Base-by-base conservation (phyloP, 345 rosid genomes). In the Dimocarpus longan region DNA sequence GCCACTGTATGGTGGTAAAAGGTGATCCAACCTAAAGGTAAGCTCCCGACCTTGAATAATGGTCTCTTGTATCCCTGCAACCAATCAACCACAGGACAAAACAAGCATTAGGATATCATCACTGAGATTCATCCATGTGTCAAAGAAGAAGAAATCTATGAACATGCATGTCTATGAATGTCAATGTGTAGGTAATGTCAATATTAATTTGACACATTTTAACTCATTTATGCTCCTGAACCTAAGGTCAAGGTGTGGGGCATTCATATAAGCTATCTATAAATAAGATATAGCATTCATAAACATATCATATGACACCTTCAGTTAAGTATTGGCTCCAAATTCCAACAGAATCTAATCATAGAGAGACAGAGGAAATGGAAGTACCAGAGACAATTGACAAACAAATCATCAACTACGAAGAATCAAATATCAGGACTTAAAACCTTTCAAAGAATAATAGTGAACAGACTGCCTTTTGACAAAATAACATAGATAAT, bases 1-100 rank as follows among this genome's bases (percentile, higher is more conserved):
- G 93, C 81, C 80, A 92, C 65, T 16, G 91, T 93, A 54, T 88
- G 87, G 64, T 89, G 86, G 86, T 94, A 92, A 85, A 96, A 96
- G 74, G 93, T 93, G 66, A 92, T 81, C 97, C 93, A 90, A 19
- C 98, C 99, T 81, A 94, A 83, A 52, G 98, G 97, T 74, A 97
- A 85, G 83, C 92, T 93, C 56, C 95, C 98, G 24, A 90, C 88
- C 81, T 88, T 90, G 95, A 91, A 93, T 83, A 93, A 76, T 11
- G 87, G 87, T 48, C 80, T 91, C 77, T 90, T 89, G 77, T 78
- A 80, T 72, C 89, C 94, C 97, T 93, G 92, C 69, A 85, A 67
- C 48, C 66, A 66, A 77, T 18, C 68, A 81, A 77, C 24, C 73
- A 80, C 64, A 43, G 18, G 39, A 73, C 21, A 79, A 76, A 16